Base-by-base conservation (phyloP, 2,329 filamentous ascomycete species). In the Penicillium palitans region DNA sequence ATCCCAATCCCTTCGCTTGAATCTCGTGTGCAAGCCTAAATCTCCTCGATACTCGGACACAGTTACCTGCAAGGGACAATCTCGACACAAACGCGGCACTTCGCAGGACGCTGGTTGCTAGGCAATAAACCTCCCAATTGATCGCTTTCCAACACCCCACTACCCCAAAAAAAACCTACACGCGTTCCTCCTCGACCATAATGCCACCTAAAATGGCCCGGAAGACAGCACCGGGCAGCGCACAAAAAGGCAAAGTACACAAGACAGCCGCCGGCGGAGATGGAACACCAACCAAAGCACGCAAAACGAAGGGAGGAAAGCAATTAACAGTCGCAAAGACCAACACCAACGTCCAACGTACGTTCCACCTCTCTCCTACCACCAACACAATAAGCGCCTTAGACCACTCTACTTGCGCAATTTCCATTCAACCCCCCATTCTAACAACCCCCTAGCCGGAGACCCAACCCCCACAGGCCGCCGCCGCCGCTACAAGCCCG, bases 391-490 rank as follows among this genome's bases (percentile, higher is more conserved):
- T 24, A 5, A 48, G 19, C 46, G 19, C 31, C 15, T 37, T 37
- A 8, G 6, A n/a, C 3, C 2, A 24, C 31, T 48, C 46, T 25
- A n/a, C 51, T 29, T 45, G 21, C 21, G 27, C 49, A 46, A 40
- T n/a, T 9, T 25, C 15, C 4, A 24, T 12, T 17, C 29, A 21
- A 31, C 39, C 39, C 57, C 25, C 21, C 49, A 48, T 51, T 40
- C 57, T 64, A 48, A 68, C 61, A 35, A 25, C 15, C 9, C 40
- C 63, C 37, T 63, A 91, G 89, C 89, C 67, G 90, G 90, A 59
- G 89, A 92, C 68, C 89, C 90, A 31, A 78, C 90, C 46, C 89
- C 89, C 1, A 79, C 83, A 58, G 82, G 82, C 64, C 85, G 82
- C 64, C 69, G 69, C 33, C 83, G 83, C 63, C 84, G 90, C 65